Evolutionary conservation across 306 rosid species (phyloP).

Genomic region (Cucurbita ficifolia): DNA sequence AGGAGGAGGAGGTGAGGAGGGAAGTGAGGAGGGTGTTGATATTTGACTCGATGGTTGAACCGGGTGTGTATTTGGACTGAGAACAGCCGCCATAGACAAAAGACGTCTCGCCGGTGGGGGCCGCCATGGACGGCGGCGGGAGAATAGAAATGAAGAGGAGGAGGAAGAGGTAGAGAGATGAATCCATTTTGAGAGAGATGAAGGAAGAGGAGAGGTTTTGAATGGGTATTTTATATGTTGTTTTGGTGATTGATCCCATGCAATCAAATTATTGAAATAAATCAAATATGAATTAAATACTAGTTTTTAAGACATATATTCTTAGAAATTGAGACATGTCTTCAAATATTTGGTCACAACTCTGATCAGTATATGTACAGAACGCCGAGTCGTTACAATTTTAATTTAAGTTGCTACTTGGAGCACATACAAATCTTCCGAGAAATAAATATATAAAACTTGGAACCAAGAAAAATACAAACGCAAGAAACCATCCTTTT

Average conservation of each 20-base stretch:
- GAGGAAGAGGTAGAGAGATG: not conserved
- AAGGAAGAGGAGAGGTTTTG: not conserved
- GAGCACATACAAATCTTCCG: too few relatives aligned
- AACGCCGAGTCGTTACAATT: too few relatives aligned
- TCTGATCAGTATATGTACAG: too few relatives aligned
- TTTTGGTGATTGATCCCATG: not conserved
- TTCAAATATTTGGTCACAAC: too few relatives aligned
- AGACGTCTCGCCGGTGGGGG: slow-evolving; percentile 21
- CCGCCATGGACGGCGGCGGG: slow-evolving; percentile 12
- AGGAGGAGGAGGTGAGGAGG: slow-evolving; percentile 46
- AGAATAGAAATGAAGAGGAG: not conserved
- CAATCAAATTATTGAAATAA: not conserved
- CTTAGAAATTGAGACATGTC: too few relatives aligned
- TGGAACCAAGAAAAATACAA: too few relatives aligned
- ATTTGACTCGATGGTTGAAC: slow-evolving; percentile 34
- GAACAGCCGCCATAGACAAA: slow-evolving; percentile 74
- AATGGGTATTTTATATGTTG: not conserved
- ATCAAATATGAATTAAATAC: too few relatives aligned
- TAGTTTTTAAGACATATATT: too few relatives aligned
- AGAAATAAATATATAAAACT: too few relatives aligned
- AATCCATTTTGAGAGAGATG: slow-evolving; percentile 17
- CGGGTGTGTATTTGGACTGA: slow-evolving; percentile 38
- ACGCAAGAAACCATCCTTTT: too few relatives aligned
- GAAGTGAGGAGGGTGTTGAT: slow-evolving; percentile 65
- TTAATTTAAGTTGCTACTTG: too few relatives aligned